phyloP scores from a whole-genome alignment of 2,329 filamentous ascomycete genomes.

The Ilyonectria robusta region DNA sequence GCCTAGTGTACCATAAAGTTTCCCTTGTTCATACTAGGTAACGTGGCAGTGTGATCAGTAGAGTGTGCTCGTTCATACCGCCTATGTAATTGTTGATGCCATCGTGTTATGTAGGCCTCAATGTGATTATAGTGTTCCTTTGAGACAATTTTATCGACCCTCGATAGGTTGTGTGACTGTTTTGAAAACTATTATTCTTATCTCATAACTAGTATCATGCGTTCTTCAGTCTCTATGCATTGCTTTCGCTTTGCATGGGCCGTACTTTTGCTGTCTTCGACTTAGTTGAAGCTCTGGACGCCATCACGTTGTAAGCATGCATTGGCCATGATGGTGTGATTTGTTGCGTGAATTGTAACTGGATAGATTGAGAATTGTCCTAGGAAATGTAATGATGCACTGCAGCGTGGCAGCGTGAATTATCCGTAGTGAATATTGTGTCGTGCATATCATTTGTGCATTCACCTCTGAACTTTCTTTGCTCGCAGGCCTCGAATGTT shows the following conservation, averaged over 20 bases:
- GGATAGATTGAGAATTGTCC: neutral
- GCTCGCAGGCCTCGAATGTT: neutral
- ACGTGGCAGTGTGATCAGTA: constrained; percentile 48
- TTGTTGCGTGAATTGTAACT: neutral
- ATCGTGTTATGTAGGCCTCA: neutral
- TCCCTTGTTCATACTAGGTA: constrained; percentile 57
- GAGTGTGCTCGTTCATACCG: constrained; percentile 35
- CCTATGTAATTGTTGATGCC: constrained; percentile 11
- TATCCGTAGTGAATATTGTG: neutral
- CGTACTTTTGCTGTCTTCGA: neutral
- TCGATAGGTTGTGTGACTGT: no score
- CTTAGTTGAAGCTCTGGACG: neutral
- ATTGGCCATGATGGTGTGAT: neutral
- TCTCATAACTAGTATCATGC: no score
- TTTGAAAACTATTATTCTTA: no score
- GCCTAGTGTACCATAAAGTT: constrained; percentile 70
- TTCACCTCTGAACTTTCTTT: neutral
- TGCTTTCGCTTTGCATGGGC: neutral
- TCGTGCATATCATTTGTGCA: neutral
- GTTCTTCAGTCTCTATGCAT: neutral
- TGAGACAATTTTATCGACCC: neutral
- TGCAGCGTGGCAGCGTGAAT: neutral
- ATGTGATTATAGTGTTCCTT: neutral
- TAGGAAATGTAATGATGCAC: neutral
- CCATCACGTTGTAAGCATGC: no score